phyloP scores from a whole-genome alignment of 225 moss, liverwort and hornwort species.

The Sphagnum contortum region DNA sequence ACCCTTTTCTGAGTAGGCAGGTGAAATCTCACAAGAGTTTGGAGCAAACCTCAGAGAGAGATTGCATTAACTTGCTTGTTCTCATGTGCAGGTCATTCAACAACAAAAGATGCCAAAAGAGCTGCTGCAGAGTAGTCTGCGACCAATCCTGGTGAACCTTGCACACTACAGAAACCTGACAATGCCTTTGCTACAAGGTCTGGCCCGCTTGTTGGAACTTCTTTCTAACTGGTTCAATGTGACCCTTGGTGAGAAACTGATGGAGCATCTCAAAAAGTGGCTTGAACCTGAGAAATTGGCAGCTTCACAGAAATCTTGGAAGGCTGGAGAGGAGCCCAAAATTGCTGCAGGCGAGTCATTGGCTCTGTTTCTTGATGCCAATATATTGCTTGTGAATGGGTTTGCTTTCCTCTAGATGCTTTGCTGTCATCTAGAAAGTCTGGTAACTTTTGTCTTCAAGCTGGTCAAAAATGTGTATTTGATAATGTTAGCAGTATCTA shows the following conservation, averaged over 20 bases:
- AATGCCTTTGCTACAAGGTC: conserved; percentile 96
- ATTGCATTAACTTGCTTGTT: neutral
- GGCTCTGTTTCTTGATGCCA: neutral
- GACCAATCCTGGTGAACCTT: conserved; percentile 96
- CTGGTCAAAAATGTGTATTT: no score
- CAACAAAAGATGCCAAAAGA: conserved; percentile 99
- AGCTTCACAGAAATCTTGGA: conserved; percentile 89
- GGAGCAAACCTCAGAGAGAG: no score
- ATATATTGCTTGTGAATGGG: neutral
- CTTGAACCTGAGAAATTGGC: conserved; percentile 95
- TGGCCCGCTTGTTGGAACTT: conserved; percentile 93
- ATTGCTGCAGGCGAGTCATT: conserved; percentile 73
- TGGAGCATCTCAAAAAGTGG: conserved; percentile 99
- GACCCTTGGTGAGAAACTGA: conserved; percentile 95
- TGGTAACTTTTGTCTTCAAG: no score
- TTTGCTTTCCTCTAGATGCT: neutral
- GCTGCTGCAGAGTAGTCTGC: conserved; percentile 90
- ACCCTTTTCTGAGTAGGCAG: no score
- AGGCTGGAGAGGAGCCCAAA: conserved; percentile 97
- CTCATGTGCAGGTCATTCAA: conserved; percentile 73
- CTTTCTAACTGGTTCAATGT: conserved; percentile 99
- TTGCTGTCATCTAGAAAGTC: no score
- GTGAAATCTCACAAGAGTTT: no score
- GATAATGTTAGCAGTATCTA: no score
- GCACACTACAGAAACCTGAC: conserved; percentile 99